phyloP scores from a whole-genome alignment of 2,329 filamentous ascomycete genomes.

The Apiospora aurea region DNA sequence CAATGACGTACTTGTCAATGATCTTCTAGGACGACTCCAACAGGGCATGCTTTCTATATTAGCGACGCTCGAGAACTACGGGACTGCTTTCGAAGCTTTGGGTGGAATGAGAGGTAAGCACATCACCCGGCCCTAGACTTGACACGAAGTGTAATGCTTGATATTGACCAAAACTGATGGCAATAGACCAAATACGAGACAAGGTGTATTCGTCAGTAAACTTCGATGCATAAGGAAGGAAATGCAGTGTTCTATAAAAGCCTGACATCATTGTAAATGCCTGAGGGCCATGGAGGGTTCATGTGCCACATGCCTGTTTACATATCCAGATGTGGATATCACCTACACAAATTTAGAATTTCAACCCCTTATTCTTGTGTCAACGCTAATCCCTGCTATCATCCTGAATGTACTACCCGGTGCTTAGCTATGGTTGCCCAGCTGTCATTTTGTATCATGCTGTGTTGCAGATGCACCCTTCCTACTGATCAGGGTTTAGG shows the following conservation, averaged over 20 bases:
- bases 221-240: conserved; percentile 9
- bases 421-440: background rate
- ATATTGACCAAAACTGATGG: background rate
- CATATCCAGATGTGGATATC: background rate
- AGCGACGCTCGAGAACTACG: conserved; percentile 51
- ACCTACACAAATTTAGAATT: background rate
- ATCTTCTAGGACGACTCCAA: conserved; percentile 49
- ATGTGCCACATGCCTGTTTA: background rate
- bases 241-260: background rate
- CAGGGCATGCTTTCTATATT: conserved; percentile 51
- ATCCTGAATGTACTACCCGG: background rate
- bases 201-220: conserved; percentile 27
- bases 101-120: conserved; percentile 52
- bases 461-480: background rate
- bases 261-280: background rate
- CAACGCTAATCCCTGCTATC: background rate
- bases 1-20: conserved; percentile 39
- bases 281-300: background rate
- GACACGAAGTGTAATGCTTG: background rate
- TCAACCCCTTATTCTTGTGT: background rate
- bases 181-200: conserved; percentile 29
- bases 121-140: background rate
- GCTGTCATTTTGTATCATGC: background rate
- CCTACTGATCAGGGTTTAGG: background rate
- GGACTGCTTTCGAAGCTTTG: conserved; percentile 52